Conservation (phyloP, 768 basidiomycete species). For the Xerocomellus amylosporus region DNA sequence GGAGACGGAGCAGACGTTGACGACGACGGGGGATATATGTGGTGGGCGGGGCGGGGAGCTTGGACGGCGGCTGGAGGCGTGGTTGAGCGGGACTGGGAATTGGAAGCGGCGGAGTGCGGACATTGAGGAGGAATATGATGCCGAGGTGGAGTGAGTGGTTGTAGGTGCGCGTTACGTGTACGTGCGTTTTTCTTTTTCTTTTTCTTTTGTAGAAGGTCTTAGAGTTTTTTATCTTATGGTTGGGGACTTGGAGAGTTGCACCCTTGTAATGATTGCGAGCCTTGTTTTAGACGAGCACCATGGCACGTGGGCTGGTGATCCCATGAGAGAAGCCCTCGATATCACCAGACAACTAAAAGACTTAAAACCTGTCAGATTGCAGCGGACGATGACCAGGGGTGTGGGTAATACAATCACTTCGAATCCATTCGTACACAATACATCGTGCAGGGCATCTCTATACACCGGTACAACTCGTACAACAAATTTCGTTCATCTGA, state of each 20-base stretch:
- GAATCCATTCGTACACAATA: too few species aligned
- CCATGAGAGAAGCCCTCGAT: too few species aligned
- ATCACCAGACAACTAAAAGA: too few species aligned
- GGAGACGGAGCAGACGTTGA: conserved; percentile 68
- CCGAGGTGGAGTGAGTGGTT: conserved; percentile 11
- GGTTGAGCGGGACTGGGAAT: conserved; percentile 48
- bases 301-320: neutral
- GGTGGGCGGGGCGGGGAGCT: conserved; percentile 79
- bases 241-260: neutral
- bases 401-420: too few species aligned
- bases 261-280: conserved; percentile 1
- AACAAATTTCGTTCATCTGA: neutral
- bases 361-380: too few species aligned
- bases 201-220: too few species aligned
- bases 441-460: neutral
- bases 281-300: neutral
- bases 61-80: conserved; percentile 70
- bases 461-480: neutral
- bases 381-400: too few species aligned
- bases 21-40: conserved; percentile 71
- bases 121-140: conserved; percentile 14
- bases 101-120: conserved; percentile 15
- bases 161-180: neutral
- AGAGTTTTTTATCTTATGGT: neutral
- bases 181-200: neutral